phyloP scores from a whole-genome alignment of 768 basidiomycete species.

The Amanita muscaria region DNA sequence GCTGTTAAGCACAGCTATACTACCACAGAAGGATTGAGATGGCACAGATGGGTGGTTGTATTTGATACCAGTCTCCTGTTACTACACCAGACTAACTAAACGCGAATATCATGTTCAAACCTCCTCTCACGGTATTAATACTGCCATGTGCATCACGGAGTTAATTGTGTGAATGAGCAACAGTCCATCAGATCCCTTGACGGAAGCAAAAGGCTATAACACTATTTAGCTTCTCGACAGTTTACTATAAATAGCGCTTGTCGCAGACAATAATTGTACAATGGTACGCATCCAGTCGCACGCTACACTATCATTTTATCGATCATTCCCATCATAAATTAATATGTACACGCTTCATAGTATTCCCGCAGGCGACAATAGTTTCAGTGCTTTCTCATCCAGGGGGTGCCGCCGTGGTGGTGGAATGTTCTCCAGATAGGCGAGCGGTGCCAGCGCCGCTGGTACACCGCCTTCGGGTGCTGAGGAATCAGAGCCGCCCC shows the following conservation, averaged over 20 bases:
- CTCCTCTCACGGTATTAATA: no score
- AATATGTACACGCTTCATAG: slow-evolving; percentile 9
- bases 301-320: slow-evolving; percentile 5
- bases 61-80: no score
- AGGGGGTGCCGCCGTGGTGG: slow-evolving; percentile 60
- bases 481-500: slow-evolving; percentile 1
- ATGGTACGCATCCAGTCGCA: slow-evolving; percentile 1
- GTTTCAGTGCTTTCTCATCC: slow-evolving; percentile 41
- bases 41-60: not conserved
- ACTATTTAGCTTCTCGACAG: slow-evolving; percentile 5
- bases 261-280: not conserved
- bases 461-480: slow-evolving; percentile 16
- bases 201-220: slow-evolving; percentile 7
- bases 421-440: slow-evolving; percentile 58
- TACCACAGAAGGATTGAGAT: slow-evolving; percentile 44
- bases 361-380: slow-evolving; percentile 22
- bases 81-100: not conserved
- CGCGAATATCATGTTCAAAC: no score
- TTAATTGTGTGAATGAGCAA: no score
- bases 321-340: slow-evolving; percentile 7
- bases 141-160: no score
- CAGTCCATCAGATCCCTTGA: not conserved
- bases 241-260: not conserved
- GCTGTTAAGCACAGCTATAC: slow-evolving; percentile 50
- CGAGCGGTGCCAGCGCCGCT: slow-evolving; percentile 49